These are phyloP conservation scores for Gaeumannomyces sp. DNA, from an alignment of 2,329 filamentous ascomycete species.

Conservation along the genomic window DNA sequence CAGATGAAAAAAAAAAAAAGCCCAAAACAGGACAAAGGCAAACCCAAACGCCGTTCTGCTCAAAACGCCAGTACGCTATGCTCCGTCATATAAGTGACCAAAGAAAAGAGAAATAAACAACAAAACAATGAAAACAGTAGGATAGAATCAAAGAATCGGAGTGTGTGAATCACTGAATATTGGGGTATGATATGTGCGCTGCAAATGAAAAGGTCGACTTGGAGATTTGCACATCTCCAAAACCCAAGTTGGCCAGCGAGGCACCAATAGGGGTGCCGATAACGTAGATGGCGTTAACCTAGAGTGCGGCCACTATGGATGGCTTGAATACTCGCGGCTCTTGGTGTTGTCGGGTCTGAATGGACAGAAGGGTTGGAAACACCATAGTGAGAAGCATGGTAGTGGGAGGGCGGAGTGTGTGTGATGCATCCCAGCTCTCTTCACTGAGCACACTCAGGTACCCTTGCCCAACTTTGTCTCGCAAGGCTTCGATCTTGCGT, in stretches of 20 bases:
- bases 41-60: conserved; percentile 3
- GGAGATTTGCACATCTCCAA: background rate
- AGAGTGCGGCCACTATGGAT: conserved; percentile 49
- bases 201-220: background rate
- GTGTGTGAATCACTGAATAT: background rate
- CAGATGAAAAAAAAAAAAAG: conserved; percentile 25
- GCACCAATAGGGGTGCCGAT: background rate
- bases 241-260: background rate
- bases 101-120: conserved; percentile 6
- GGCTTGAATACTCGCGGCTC: conserved; percentile 35
- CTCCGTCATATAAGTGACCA: conserved; percentile 11
- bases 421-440: conserved; percentile 54
- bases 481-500: conserved; percentile 79
- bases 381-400: conserved; percentile 31
- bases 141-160: background rate
- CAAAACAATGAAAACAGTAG: background rate
- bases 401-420: conserved; percentile 25
- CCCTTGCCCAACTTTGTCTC: conserved; percentile 76
- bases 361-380: conserved; percentile 30
- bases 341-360: conserved; percentile 28
- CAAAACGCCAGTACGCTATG: conserved; percentile 20
- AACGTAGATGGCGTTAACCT: conserved; percentile 29
- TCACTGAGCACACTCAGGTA: conserved; percentile 86
- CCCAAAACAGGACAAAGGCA: conserved; percentile 8
- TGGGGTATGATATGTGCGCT: background rate